Evolutionary conservation across 139 green algal species (phyloP).

Genomic region (Picochlorum sp.): DNA sequence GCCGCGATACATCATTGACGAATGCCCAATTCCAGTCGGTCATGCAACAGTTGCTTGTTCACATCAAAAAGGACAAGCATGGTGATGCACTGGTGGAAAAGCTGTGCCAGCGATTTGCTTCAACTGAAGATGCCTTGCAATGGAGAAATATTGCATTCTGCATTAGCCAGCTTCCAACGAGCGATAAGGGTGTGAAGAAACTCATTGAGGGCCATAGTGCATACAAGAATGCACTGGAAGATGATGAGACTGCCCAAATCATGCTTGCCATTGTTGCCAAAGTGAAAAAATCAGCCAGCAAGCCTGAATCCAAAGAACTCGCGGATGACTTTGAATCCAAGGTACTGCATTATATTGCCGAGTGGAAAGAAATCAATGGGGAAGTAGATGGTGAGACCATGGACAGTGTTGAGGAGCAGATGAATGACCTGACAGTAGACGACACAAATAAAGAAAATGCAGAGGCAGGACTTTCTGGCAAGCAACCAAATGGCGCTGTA

Average conservation of each 20-base stretch:
- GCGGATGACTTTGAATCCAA: constrained; percentile 31
- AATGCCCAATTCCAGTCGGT: constrained; percentile 49
- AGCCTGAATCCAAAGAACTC: constrained; percentile 30
- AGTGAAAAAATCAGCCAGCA: constrained; percentile 37
- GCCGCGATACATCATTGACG: constrained; percentile 32
- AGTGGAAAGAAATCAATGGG: constrained; percentile 10
- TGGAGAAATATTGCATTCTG: constrained; percentile 83
- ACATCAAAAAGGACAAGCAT: constrained; percentile 82
- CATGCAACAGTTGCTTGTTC: constrained; percentile 46
- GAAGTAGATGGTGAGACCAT: neutral
- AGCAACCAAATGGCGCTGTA: too few species aligned
- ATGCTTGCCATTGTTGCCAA: constrained; percentile 38
- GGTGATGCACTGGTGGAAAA: constrained; percentile 65
- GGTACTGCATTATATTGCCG: constrained; percentile 13
- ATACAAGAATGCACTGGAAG: constrained; percentile 69
- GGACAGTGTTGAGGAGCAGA: neutral
- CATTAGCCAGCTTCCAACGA: constrained; percentile 63
- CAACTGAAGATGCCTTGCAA: constrained; percentile 27
- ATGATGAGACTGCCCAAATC: constrained; percentile 46
- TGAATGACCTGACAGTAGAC: neutral
- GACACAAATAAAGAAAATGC: too few species aligned
- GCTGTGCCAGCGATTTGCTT: constrained; percentile 57
- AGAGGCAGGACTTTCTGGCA: too few species aligned
- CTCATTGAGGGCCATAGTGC: constrained; percentile 60
- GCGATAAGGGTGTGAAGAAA: constrained; percentile 70